Evolutionary conservation across 768 basidiomycete genomes (phyloP), one percentile per base, ranked within the genome.

Genomic region (Naganishia vaughanmartiniae): DNA sequence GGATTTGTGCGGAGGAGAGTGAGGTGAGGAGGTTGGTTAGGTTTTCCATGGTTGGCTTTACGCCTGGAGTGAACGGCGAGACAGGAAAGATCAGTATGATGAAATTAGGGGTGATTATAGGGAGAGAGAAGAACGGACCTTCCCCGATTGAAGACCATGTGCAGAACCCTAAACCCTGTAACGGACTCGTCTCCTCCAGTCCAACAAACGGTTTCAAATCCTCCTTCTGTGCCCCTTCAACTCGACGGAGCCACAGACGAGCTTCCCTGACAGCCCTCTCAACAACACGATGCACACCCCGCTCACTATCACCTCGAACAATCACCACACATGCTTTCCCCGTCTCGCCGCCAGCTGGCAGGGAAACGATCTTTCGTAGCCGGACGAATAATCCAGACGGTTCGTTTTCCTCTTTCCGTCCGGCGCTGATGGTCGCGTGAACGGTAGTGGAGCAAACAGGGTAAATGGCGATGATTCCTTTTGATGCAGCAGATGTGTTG

Each of bases 141-240:
- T 58, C 67, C 12, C 70, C 65, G 17, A 77, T 69, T 26, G 72
- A 74, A 60, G 71, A 75, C 72, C 74, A 78, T 3, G 77, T 76
- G 54, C 77, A 78, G 31, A 76, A 71, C 0, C 74, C 75, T 17
- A 78, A 21, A 33, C 72, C 72, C 42, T 78, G 75, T 70, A 75
- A 71, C 4, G 75, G 71, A 39, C 63, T 54, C 21, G 39, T 45
- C 12, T 17, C 24, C 34, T 24, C 69, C 28, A 30, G 19, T 21
- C 28, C 63, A 14, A 24, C 26, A 26, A 51, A 51, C 34, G 14
- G 39, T 17, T 60, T 51, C 65, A 15, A 69, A 69, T 11, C 70
- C 72, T 48, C n/a, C 28, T 57, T 33, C 33, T 74, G 65, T 9
- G 69, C 76, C 24, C 65, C 45, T 30, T 75, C 71, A 11, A 78